Base-by-base conservation (phyloP, 768 basidiomycete species). In the Boletales sp. region DNA sequence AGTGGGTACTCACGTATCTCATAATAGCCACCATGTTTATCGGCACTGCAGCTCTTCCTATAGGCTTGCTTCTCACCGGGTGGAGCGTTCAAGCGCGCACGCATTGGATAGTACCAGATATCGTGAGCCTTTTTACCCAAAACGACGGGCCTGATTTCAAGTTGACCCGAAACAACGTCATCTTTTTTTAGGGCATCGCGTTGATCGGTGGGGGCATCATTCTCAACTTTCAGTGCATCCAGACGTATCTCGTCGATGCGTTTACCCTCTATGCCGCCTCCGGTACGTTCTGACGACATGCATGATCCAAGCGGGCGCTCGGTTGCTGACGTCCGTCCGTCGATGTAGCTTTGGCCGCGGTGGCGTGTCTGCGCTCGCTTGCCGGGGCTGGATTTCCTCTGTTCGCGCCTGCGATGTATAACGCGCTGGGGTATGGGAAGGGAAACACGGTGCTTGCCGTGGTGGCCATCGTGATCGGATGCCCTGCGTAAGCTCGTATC, bases 381-480 rank as follows among this genome's bases (percentile, higher is more conserved):
- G 79, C 81, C 1, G 88, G 88, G 1, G 90, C 87, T 46, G 81
- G 76, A 1, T 89, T 91, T 61, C 89, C 88, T 2, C 68, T 90
- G n/a, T 90, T 90, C 56, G 85, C 82, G 4, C 81, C 84, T 17
- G 70, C 76, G 34, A 85, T 90, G 81, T 89, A 79, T 65, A 63
- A 70, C 1, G 69, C 71, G 12, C 70, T 90, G 0, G 88, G 86
- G 4, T 85, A 83, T 48, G 88, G 87, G 0, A 84, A 82, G 52
- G 85, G 84, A 8, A 68, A 82, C 53, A 84, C 86, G 0, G 72
- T 90, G 4, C 72, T 90, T 8, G 86, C 86, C 0, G 74, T 61
- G 11, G 54, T 77, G 2, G 72, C 83, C 2, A 79, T 89, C 46
- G 74, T 64, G 1, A 63, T 89, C 14, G 86, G 86, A 13, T 79